phyloP scores from a whole-genome alignment of 371 early-diverging fungal species.

The Parasitella parasitica region DNA sequence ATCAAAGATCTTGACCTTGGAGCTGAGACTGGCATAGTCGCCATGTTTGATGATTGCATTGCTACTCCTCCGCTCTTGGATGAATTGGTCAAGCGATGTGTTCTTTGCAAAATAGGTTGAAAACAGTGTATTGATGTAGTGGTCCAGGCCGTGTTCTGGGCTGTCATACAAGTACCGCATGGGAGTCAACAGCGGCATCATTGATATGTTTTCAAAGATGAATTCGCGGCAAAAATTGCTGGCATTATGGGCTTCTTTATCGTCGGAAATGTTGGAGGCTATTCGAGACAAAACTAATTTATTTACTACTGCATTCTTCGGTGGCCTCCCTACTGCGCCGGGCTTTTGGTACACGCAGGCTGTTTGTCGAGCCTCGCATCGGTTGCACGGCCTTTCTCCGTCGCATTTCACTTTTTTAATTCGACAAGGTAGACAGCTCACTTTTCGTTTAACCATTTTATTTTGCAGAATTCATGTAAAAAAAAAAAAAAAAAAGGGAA shows the following conservation, averaged over 20 bases:
- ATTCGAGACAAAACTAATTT: conserved; percentile 18
- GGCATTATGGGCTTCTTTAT: background rate
- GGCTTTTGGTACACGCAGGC: conserved; percentile 25
- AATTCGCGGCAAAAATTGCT: conserved; percentile 12
- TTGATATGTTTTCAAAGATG: conserved; percentile 21
- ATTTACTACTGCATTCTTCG: conserved; percentile 37
- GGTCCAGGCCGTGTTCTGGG: background rate
- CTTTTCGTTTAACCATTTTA: conserved; percentile 24
- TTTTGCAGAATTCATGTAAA: too few relatives aligned
- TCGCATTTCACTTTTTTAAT: conserved; percentile 28
- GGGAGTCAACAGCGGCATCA: background rate
- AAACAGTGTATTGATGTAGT: conserved; percentile 13
- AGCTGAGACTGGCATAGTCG: background rate
- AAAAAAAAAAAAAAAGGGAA: too few relatives aligned
- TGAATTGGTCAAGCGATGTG: background rate
- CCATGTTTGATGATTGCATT: background rate
- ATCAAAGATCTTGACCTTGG: conserved; percentile 10
- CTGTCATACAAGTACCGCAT: conserved; percentile 9
- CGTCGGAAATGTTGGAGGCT: background rate
- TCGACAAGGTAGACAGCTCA: conserved; percentile 29
- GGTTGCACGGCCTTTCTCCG: conserved; percentile 26
- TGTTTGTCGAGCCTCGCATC: conserved; percentile 11
- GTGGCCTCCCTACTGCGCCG: conserved; percentile 29
- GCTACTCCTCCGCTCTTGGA: background rate
- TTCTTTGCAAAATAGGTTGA: background rate